Evolutionary conservation across 140 eudicot genomes (phyloP).

Genomic region (Stevia rebaudiana): DNA sequence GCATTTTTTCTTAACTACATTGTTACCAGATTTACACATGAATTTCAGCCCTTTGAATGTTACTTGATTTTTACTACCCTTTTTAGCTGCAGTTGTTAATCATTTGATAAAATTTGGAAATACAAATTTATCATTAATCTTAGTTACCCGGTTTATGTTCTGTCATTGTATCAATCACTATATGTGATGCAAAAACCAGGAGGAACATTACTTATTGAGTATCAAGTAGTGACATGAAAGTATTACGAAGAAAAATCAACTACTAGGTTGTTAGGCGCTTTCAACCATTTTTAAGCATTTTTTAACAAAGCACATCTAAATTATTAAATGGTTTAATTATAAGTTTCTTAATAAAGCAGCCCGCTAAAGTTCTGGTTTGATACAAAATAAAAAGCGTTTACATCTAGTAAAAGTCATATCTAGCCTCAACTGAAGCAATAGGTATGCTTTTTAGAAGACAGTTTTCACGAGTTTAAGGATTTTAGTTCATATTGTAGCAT

Average conservation of each 20-base stretch:
- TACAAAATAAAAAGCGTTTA: no score
- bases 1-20: background rate
- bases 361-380: no score
- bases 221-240: constrained; percentile 2
- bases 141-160: background rate
- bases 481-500: no score
- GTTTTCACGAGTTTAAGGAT: no score
- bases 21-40: background rate
- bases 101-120: background rate
- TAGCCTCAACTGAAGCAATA: no score
- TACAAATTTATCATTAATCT: background rate
- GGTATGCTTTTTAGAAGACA: no score
- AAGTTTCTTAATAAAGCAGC: no score
- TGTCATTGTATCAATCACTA: background rate
- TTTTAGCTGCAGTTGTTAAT: background rate
- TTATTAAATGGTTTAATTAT: no score
- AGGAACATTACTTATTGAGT: background rate
- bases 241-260: background rate
- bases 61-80: background rate
- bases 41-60: background rate
- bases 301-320: no score
- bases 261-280: no score
- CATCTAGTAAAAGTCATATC: no score
- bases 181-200: background rate
- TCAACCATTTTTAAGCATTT: no score